phyloP scores from a whole-genome alignment of 176 grass and related monocot species.

The Carex myosuroides region DNA sequence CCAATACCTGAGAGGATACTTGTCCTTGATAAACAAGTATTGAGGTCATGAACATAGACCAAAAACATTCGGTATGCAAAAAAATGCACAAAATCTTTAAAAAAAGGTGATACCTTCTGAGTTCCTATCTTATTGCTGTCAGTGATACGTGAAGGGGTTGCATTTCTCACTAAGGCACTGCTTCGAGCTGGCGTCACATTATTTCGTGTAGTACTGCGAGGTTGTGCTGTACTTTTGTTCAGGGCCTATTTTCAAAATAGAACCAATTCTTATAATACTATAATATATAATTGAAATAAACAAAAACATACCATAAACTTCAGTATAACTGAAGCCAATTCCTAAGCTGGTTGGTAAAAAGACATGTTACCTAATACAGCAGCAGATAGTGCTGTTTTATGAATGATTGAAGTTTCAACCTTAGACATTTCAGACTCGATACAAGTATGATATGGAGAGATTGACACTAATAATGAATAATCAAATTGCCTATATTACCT shows the following conservation, averaged over 20 bases:
- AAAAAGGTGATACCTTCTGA: conserved; percentile 40
- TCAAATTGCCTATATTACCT: conserved; percentile 26
- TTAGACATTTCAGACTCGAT: background rate
- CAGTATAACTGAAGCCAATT: background rate
- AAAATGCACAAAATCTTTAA: background rate
- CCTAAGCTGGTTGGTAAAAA: background rate
- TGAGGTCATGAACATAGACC: background rate
- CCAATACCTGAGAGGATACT: too few species aligned
- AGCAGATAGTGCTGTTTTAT: background rate
- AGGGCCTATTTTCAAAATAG: conserved; percentile 14
- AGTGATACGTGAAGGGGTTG: conserved; percentile 23
- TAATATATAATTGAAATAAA: background rate
- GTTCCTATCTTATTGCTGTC: conserved; percentile 27
- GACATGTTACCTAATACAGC: conserved; percentile 2
- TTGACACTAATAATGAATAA: background rate
- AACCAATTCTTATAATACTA: background rate
- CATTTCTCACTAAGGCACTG: conserved; percentile 25
- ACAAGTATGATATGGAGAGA: background rate
- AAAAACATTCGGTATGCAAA: background rate
- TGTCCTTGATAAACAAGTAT: background rate
- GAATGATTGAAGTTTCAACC: background rate
- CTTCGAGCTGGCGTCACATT: conserved; percentile 14
- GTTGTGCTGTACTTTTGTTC: conserved; percentile 26
- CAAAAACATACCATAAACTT: conserved; percentile 11
- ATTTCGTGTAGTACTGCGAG: conserved; percentile 16